Evolutionary conservation across 179 eudicot genomes (phyloP).

Genomic region (Carnegiea gigantea): DNA sequence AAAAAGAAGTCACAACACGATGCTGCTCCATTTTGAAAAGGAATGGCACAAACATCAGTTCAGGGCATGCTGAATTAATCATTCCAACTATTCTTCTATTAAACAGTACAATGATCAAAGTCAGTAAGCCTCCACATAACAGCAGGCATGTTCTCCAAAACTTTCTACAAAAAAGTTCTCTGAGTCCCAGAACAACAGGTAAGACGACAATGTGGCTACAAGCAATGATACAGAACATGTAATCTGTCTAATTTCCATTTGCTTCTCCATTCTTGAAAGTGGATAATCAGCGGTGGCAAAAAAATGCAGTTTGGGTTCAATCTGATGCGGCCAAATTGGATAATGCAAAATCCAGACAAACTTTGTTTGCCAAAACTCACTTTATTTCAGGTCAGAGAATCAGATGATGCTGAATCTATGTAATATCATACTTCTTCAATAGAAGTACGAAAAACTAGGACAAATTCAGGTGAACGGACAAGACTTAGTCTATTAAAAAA

Average conservation of each 20-base stretch:
- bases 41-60: not conserved
- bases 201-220: not conserved
- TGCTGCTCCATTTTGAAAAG: not conserved
- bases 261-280: not conserved
- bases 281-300: not conserved
- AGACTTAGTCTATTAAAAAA: too few relatives aligned
- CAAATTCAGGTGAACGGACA: too few relatives aligned
- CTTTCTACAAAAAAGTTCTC: not conserved
- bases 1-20: not conserved
- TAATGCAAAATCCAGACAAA: not conserved
- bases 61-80: not conserved
- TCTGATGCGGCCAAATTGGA: not conserved
- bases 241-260: not conserved
- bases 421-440: too few relatives aligned
- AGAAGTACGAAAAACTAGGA: too few relatives aligned
- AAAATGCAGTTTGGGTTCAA: not conserved
- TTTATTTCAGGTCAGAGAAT: too few relatives aligned
- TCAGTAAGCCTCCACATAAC: too few relatives aligned
- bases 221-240: not conserved
- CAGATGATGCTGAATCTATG: too few relatives aligned
- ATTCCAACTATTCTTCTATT: not conserved
- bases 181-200: not conserved
- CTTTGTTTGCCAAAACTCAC: not conserved
- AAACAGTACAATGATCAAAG: slow-evolving; percentile 14
- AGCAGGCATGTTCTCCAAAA: not conserved